phyloP scores from a whole-genome alignment of 106 monocot species.

The Xerophyta viscosa region DNA sequence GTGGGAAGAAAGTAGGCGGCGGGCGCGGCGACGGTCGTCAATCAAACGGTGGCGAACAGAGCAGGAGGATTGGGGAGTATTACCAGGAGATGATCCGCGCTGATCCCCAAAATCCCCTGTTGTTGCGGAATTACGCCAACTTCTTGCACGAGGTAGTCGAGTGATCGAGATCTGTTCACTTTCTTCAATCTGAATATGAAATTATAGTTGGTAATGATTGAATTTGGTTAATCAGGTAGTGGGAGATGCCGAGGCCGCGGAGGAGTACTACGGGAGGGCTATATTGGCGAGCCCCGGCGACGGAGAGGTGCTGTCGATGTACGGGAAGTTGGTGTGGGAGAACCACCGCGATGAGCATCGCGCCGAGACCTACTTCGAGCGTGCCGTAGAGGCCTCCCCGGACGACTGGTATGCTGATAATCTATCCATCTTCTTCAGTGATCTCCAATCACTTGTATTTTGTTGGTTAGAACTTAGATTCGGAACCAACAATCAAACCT shows the following conservation, averaged over 20 bases:
- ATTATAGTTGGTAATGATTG: background rate
- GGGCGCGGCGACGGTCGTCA: constrained; percentile 11
- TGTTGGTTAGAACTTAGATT: too few relatives aligned
- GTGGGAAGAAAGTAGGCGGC: constrained; percentile 15
- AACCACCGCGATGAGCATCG: constrained; percentile 16
- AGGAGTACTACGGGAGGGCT: constrained; percentile 46
- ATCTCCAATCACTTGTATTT: too few relatives aligned
- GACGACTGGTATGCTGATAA: constrained; percentile 54
- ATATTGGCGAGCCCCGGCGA: constrained; percentile 33
- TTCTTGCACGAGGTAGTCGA: constrained; percentile 79
- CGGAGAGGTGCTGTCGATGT: constrained; percentile 43
- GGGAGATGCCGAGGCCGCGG: constrained; percentile 27
- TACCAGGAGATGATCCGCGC: constrained; percentile 56
- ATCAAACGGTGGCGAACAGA: constrained; percentile 1
- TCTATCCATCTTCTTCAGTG: too few relatives aligned
- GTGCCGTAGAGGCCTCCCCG: constrained; percentile 37
- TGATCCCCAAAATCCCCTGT: constrained; percentile 61
- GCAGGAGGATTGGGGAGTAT: constrained; percentile 18
- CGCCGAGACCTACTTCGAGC: constrained; percentile 37
- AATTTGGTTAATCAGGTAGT: constrained; percentile 22
- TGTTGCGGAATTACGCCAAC: constrained; percentile 63
- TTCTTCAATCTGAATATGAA: background rate
- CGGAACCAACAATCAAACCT: too few relatives aligned
- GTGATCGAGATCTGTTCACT: background rate
- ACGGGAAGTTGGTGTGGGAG: constrained; percentile 47